Evolutionary conservation across 495 filamentous ascomycete genomes (phyloP).

Genomic region (Talaromyces trachyspermus): DNA sequence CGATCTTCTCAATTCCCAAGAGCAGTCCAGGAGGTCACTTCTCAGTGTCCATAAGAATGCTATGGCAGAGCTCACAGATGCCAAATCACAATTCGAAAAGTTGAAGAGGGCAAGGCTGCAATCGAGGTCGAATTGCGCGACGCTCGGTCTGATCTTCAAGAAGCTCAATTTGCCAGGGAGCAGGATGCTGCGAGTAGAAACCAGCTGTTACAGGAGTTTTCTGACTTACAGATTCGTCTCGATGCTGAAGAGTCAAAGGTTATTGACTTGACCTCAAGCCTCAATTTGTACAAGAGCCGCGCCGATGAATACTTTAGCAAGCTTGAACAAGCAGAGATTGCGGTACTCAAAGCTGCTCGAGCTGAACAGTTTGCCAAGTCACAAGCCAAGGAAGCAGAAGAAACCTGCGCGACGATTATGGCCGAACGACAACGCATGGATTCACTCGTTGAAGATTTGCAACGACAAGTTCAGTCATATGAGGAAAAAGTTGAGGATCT

Average conservation of each 20-base stretch:
- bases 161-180: slow-evolving; percentile 66
- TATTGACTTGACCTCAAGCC: slow-evolving; percentile 73
- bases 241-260: slow-evolving; percentile 83
- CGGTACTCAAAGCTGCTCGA: slow-evolving; percentile 82
- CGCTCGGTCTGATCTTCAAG: slow-evolving; percentile 72
- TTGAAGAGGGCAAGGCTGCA: slow-evolving; percentile 69
- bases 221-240: slow-evolving; percentile 87
- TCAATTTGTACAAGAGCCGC: slow-evolving; percentile 84
- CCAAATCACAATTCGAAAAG: slow-evolving; percentile 79
- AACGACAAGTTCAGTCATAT: slow-evolving; percentile 77
- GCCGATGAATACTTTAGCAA: slow-evolving; percentile 97
- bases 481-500: slow-evolving; percentile 92
- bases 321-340: slow-evolving; percentile 93
- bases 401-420: slow-evolving; percentile 83
- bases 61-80: slow-evolving; percentile 73
- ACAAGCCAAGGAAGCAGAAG: slow-evolving; percentile 83
- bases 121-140: slow-evolving; percentile 90
- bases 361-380: slow-evolving; percentile 91
- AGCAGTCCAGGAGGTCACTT: slow-evolving; percentile 75
- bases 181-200: slow-evolving; percentile 76
- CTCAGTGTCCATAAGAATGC: slow-evolving; percentile 80
- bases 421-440: slow-evolving; percentile 90
- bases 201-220: slow-evolving; percentile 86
- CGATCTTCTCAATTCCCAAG: slow-evolving; percentile 88
- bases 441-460: slow-evolving; percentile 77